A percentile compares a stretch with the other conserved stretches of the same genome.
These are phyloP conservation scores for Dictyostelium citrinum DNA, from an alignment of 78 protist species.

Conservation along the genomic window DNA sequence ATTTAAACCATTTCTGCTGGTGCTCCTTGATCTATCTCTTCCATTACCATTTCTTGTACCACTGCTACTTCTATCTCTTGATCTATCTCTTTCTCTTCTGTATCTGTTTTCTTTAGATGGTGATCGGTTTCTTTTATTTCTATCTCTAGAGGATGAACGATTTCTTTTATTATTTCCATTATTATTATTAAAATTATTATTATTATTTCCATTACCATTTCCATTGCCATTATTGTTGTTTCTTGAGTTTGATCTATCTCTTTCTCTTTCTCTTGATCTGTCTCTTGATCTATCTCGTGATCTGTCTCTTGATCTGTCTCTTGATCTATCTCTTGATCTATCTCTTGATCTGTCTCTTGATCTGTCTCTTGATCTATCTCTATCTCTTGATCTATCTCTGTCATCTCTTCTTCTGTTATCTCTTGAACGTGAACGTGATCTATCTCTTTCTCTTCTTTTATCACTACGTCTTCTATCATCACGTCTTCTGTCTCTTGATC, in stretches of 20 bases:
- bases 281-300: not conserved
- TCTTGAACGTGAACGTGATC: not conserved
- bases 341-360: conserved; percentile 16
- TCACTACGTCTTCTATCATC: not conserved
- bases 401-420: not conserved
- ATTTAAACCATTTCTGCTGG: not conserved
- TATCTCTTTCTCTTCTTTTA: conserved; percentile 17
- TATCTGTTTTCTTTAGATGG: not conserved
- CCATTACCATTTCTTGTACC: not conserved
- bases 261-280: not conserved
- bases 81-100: not conserved
- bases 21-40: conserved; percentile 1
- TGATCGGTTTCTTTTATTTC: not conserved
- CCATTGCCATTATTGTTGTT: not conserved
- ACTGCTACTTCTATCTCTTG: not conserved
- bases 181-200: not conserved
- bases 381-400: not conserved
- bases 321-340: not conserved
- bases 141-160: not conserved
- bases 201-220: not conserved
- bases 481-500: conserved; percentile 9
- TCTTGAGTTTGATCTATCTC: not conserved
- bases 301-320: not conserved
- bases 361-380: not conserved
- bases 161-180: not conserved